These are phyloP conservation scores for Cyamopsis tetragonoloba DNA, from an alignment of 306 rosid genomes.

Conservation along the genomic window DNA sequence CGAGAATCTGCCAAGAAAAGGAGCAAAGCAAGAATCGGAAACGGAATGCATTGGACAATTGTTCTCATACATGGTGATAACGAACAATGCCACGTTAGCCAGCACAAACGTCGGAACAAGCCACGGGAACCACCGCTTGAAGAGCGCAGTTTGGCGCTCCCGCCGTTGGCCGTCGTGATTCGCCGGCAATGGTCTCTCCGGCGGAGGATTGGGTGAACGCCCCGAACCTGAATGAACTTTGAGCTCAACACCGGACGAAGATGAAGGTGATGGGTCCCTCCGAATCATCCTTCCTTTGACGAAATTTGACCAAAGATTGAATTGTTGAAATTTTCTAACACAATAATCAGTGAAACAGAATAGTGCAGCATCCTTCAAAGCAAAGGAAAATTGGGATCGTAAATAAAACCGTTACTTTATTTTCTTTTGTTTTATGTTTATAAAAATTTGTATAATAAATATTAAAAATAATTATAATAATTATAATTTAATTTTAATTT, in stretches of 20 bases:
- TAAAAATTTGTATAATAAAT: too few relatives aligned
- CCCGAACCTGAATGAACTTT: conserved; percentile 17
- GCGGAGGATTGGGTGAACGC: neutral
- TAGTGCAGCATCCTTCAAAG: too few relatives aligned
- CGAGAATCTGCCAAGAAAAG: conserved; percentile 67
- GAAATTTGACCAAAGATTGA: conserved; percentile 2
- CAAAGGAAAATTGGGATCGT: too few relatives aligned
- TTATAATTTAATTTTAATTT: too few relatives aligned
- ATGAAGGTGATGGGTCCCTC: conserved; percentile 17
- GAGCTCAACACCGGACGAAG: conserved; percentile 15
- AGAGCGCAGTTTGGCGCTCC: conserved; percentile 35
- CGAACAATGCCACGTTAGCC: conserved; percentile 48
- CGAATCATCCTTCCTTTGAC: conserved; percentile 21
- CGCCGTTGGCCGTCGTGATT: neutral
- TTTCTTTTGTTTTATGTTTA: too few relatives aligned
- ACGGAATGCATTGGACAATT: conserved; percentile 53
- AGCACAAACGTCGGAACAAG: conserved; percentile 62
- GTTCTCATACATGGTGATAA: conserved; percentile 54
- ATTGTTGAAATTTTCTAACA: conserved; percentile 2
- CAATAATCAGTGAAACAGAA: too few relatives aligned
- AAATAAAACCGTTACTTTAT: too few relatives aligned
- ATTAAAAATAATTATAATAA: too few relatives aligned
- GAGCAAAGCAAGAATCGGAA: conserved; percentile 35
- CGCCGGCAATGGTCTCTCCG: neutral
- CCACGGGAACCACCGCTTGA: conserved; percentile 67